Base-by-base conservation (phyloP, 768 basidiomycete genomes). In the Russula vinacea region DNA sequence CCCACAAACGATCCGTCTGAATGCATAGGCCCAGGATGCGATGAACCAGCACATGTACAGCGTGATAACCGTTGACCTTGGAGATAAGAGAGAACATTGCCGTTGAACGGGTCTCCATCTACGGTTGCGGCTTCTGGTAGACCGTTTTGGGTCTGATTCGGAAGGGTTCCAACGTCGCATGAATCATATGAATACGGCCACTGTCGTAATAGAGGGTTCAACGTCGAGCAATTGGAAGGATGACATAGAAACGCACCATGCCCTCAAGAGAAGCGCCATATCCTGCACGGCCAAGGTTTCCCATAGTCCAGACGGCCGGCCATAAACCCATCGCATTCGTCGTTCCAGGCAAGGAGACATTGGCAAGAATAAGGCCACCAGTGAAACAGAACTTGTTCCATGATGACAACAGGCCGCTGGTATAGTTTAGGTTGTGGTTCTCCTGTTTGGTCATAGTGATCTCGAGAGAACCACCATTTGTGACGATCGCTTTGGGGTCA, bases 361-460 rank as follows among this genome's bases (percentile, higher is more conserved):
- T 82, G 3, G 81, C 76, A 68, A 90, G 85, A 57, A 94, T 78
- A 62, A 91, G 79, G 45, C 94, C 94, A 42, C 91, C 92, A 35
- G 92, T 92, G 76, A 96, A 94, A 77, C 92, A 98, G 67, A 98
- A 90, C 75, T 96, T 94, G 76, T 97, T 97, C 91, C 68, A 69
- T 16, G 68, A 45, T 39, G 68, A n/a, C 56, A 69, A 19, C 66
- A 69, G 56, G 8, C 66, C 68, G 42, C 68, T 44, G 19, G 51
- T 67, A 71, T 87, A 93, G 58, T 88, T 72, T 56, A 94, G 76
- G 61, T 80, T 81, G 72, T 94, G 88, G 33, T 80, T 90, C 59
- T 76, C 70, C 71, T 82, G 89, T 70, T 80, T 72, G n/a, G 76
- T 84, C 69, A 97, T 76, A 0, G 80, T 81, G 68, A 78, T 76